Evolutionary conservation across 345 rosid genomes (phyloP).

Genomic region (Viola odorata): DNA sequence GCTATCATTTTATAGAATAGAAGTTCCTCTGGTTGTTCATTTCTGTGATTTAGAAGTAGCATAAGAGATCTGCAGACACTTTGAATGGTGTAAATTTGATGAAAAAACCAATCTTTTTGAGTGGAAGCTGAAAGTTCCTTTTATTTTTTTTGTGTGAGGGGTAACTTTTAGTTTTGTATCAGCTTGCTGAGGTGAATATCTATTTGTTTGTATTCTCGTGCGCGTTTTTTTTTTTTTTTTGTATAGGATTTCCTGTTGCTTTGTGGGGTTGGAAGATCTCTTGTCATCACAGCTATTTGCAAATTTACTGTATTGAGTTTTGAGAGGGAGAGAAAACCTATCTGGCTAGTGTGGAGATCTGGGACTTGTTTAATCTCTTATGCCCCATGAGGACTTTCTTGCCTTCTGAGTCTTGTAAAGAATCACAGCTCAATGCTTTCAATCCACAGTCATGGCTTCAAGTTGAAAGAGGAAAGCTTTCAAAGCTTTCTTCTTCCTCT

Average conservation of each 20-base stretch:
- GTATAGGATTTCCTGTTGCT: constrained; percentile 21
- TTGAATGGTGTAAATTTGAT: too few species aligned
- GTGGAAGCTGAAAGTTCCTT: too few species aligned
- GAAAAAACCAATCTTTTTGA: too few species aligned
- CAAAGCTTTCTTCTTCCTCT: constrained; percentile 38
- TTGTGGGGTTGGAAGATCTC: constrained; percentile 27
- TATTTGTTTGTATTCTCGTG: constrained; percentile 20
- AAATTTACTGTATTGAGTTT: too few species aligned
- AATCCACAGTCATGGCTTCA: constrained; percentile 99
- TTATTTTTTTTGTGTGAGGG: too few species aligned
- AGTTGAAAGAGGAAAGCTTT: constrained; percentile 90
- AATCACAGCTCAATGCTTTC: constrained; percentile 62
- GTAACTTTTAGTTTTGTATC: too few species aligned
- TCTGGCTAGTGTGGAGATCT: constrained; percentile 90
- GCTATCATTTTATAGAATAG: neutral
- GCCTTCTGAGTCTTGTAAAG: constrained; percentile 84
- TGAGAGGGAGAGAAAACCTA: constrained; percentile 1
- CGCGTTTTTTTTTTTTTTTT: constrained; percentile 8
- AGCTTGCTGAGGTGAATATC: neutral
- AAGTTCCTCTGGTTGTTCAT: neutral
- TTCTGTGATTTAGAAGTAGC: neutral
- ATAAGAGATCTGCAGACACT: too few species aligned
- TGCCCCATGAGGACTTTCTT: constrained; percentile 88
- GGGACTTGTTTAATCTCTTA: constrained; percentile 79
- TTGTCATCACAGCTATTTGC: constrained; percentile 14